Percentiles rank a stretch among this genome's conserved stretches.
phyloP scores from a whole-genome alignment of 2,329 filamentous ascomycete genomes.

The Bertia moriformis region DNA sequence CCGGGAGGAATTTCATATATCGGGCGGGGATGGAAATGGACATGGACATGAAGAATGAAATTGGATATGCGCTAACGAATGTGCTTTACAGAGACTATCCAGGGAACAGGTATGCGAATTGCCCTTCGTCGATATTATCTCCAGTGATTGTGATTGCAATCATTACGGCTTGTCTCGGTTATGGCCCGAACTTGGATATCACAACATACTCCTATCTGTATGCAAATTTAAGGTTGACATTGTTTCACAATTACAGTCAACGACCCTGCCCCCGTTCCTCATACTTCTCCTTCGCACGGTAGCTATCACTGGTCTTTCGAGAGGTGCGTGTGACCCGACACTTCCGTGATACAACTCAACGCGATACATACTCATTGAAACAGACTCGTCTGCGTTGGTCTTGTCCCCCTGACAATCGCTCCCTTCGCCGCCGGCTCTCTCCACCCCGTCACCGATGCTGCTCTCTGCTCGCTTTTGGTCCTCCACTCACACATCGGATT shows the following conservation, averaged over 20 bases:
- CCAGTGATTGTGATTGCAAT: conserved; percentile 3
- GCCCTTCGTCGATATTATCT: conserved; percentile 1
- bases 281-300: conserved; percentile 64
- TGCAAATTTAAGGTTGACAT: no score
- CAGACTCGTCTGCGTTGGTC: conserved; percentile 62
- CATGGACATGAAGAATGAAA: conserved; percentile 1
- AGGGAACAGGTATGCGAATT: conserved; percentile 53
- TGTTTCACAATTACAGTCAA: conserved; percentile 46
- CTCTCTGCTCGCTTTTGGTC: conserved; percentile 69
- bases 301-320: conserved; percentile 99
- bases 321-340: conserved; percentile 21
- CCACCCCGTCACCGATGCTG: conserved; percentile 75
- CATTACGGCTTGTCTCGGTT: no score
- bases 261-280: conserved; percentile 65
- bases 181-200: no score
- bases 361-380: conserved; percentile 2
- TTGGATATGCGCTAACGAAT: conserved; percentile 24
- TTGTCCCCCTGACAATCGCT: conserved; percentile 75
- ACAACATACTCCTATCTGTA: no score
- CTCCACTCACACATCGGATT: conserved; percentile 95
- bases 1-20: neutral
- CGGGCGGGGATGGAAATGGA: neutral
- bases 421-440: conserved; percentile 86
- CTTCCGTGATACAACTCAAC: neutral
- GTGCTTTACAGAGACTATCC: conserved; percentile 45